A percentile compares a stretch with the other conserved stretches of the same genome.
phyloP scores from a whole-genome alignment of 352 stramenopile genomes.

The Pythium graminicola region DNA sequence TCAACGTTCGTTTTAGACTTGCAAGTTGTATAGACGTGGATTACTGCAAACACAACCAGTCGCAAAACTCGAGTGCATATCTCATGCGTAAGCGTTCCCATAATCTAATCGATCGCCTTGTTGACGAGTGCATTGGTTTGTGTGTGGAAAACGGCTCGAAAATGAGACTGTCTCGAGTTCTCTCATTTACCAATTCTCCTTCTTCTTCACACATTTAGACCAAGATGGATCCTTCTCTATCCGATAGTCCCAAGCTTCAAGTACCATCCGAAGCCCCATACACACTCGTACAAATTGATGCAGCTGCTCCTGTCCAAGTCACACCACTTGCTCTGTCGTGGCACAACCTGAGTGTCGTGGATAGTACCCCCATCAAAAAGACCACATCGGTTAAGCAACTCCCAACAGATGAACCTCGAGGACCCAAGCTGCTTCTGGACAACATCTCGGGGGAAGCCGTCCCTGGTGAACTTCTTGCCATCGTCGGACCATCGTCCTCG shows the following conservation, averaged over 20 bases:
- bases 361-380: not conserved
- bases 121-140: not conserved
- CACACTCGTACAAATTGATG: not conserved
- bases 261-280: not conserved
- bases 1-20: too few species aligned
- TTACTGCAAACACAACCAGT: not conserved
- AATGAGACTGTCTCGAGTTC: not conserved
- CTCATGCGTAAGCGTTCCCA: not conserved
- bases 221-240: not conserved
- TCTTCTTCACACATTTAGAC: not conserved
- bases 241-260: too few species aligned
- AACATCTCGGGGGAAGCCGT: constrained; percentile 17
- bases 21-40: too few species aligned
- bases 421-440: not conserved
- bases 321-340: not conserved
- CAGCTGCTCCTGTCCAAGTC: not conserved
- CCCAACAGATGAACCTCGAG: not conserved
- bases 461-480: constrained; percentile 35
- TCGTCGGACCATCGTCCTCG: constrained; percentile 53
- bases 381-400: not conserved
- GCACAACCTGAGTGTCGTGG: not conserved
- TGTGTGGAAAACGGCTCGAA: not conserved
- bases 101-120: not conserved
- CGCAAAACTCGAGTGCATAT: not conserved
- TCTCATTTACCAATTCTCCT: not conserved